Base-by-base conservation (phyloP, 768 basidiomycete species). In the Boletus fagicola region DNA sequence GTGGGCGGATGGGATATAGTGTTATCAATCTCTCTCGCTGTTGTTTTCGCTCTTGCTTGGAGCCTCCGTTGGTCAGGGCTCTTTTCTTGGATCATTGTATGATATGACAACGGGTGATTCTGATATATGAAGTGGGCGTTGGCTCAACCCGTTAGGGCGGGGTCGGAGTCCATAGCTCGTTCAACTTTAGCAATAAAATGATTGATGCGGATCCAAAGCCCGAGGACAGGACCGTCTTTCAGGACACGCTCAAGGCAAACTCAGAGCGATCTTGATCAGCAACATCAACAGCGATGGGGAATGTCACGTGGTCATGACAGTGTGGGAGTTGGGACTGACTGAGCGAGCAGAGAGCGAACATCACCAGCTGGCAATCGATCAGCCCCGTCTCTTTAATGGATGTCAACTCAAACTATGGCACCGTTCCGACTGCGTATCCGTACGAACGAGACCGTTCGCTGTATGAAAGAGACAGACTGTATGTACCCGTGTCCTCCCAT, bases 381-480 rank as follows among this genome's bases (percentile, higher is more conserved):
- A 56, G 62, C 51, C 33, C 28, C 48, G 44, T 44, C 59, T 18
- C 49, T 24, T 43, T 54, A 61, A 69, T 69, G 68, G 68, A 69
- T 50, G 59, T 54, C 50, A 69, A 60, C 59, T 40, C 59, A 40
- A 70, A 57, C 62, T 69, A 58, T 60, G 62, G 60, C 44, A 26
- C 65, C 16, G 64, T 69, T 42, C 62, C 68, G 30, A 54, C 68
- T 7, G 68, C 66, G 33, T 69, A 69, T 46, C 62, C 68, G 38
- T 69, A 68, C 50, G 67, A 71, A 40, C 69, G 69, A 16, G 69
- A 72, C 43, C 63, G 71, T 11, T 45, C 65, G 0, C 56, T 65
- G 4, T 40, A 67, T 45, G 75, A 76, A 57, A 67, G 75, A 56
- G 74, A 76, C 59, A 74, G 74, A 57, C 65, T 76, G 75, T 76